These are phyloP conservation scores for Cruciata laevipes DNA, from an alignment of 257 asterid genomes.

Conservation along the genomic window DNA sequence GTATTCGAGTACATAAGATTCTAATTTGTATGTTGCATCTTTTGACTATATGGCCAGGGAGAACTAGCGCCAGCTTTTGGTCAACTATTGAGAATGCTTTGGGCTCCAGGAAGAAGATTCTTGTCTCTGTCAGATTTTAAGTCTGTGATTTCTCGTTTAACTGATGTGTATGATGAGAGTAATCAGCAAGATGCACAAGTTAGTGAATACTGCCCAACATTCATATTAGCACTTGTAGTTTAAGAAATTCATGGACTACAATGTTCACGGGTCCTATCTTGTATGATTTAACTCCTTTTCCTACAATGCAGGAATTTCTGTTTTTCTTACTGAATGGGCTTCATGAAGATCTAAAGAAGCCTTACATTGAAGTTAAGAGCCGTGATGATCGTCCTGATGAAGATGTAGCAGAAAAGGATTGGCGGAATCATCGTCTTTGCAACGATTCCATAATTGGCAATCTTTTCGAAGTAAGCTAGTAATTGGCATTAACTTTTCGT, in stretches of 20 bases:
- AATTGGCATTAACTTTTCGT: background rate
- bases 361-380: slow-evolving; percentile 48
- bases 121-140: slow-evolving; percentile 50
- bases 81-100: slow-evolving; percentile 54
- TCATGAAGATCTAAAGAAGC: slow-evolving; percentile 76
- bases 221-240: too few species aligned
- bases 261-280: background rate
- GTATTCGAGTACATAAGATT: background rate
- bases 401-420: slow-evolving; percentile 63
- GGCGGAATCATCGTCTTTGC: slow-evolving; percentile 60
- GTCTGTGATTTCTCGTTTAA: slow-evolving; percentile 48
- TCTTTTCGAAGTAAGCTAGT: slow-evolving; percentile 47
- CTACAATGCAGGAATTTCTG: slow-evolving; percentile 49
- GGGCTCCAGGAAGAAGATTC: slow-evolving; percentile 53
- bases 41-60: slow-evolving; percentile 39
- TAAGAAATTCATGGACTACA: too few species aligned
- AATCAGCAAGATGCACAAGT: slow-evolving; percentile 77
- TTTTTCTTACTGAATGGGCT: slow-evolving; percentile 71
- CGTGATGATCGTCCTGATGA: slow-evolving; percentile 49
- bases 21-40: slow-evolving; percentile 8
- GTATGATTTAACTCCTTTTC: background rate
- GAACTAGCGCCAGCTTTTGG: slow-evolving; percentile 70
- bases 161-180: slow-evolving; percentile 61
- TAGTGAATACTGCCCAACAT: slow-evolving; percentile 17
- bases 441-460: slow-evolving; percentile 67